Conservation (phyloP, 495 filamentous ascomycete genomes). For the Penicilliopsis zonata region DNA sequence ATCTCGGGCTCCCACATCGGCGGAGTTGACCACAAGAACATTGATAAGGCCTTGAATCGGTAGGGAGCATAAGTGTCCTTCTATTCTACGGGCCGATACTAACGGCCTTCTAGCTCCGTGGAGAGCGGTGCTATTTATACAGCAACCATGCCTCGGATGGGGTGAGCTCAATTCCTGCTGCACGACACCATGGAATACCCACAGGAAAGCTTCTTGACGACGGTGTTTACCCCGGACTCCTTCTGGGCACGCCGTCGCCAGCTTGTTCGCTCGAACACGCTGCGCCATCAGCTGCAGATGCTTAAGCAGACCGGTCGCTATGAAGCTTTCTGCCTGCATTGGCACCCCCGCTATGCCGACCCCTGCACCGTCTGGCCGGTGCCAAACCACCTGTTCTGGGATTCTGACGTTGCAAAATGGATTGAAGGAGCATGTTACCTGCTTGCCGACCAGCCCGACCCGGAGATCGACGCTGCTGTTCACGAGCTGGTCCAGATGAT, state of each 20-base stretch:
- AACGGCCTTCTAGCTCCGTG: too few species aligned
- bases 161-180: slow-evolving; percentile 7
- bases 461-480: slow-evolving; percentile 37
- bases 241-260: slow-evolving; percentile 28
- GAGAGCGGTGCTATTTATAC: too few species aligned
- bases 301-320: slow-evolving; percentile 43
- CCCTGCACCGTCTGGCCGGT: slow-evolving; percentile 35
- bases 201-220: slow-evolving; percentile 20
- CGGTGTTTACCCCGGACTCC: slow-evolving; percentile 13
- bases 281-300: slow-evolving; percentile 34
- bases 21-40: too few species aligned
- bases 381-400: slow-evolving; percentile 36
- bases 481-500: slow-evolving; percentile 45
- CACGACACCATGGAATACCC: slow-evolving; percentile 15
- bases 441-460: slow-evolving; percentile 28
- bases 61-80: too few species aligned
- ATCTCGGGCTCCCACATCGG: too few species aligned
- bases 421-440: slow-evolving; percentile 50
- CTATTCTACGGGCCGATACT: too few species aligned
- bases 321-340: slow-evolving; percentile 39
- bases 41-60: too few species aligned
- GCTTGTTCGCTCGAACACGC: slow-evolving; percentile 26
- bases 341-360: slow-evolving; percentile 38
- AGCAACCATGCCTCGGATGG: too few species aligned
- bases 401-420: slow-evolving; percentile 47